A percentile compares a stretch with the other conserved stretches of the same genome.
These are phyloP conservation scores for Puccinia coronata DNA, from an alignment of 1,284 basidiomycete species.

Conservation along the genomic window DNA sequence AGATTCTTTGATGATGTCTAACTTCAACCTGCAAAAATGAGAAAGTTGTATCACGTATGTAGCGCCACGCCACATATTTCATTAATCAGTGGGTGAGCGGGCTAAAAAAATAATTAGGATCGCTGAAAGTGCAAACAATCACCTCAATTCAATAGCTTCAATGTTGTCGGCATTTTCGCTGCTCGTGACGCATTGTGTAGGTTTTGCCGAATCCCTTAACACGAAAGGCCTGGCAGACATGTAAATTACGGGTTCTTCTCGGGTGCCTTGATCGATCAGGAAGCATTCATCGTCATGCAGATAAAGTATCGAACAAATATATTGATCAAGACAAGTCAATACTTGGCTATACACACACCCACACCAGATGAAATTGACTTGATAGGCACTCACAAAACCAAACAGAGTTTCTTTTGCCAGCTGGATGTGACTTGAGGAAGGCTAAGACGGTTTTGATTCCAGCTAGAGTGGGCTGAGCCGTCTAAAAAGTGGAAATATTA, in stretches of 20 bases:
- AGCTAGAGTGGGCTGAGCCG: slow-evolving; percentile 87
- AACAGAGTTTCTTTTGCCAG: slow-evolving; percentile 68
- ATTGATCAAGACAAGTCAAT: slow-evolving; percentile 52
- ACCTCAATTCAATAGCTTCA: slow-evolving; percentile 85
- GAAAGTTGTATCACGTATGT: background rate
- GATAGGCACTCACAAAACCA: slow-evolving; percentile 56
- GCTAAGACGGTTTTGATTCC: slow-evolving; percentile 90
- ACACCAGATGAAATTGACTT: slow-evolving; percentile 16
- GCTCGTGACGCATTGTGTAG: slow-evolving; percentile 75
- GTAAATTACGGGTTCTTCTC: slow-evolving; percentile 83
- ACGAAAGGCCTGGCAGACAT: slow-evolving; percentile 94
- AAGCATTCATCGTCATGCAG: slow-evolving; percentile 64
- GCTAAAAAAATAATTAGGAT: background rate
- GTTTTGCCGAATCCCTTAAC: slow-evolving; percentile 84
- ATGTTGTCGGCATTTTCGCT: slow-evolving; percentile 92
- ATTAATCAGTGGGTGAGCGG: background rate
- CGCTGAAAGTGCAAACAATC: background rate
- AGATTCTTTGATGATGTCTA: slow-evolving; percentile 90
- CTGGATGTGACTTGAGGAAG: slow-evolving; percentile 65
- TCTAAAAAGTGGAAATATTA: slow-evolving; percentile 52
- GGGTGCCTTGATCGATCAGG: slow-evolving; percentile 67
- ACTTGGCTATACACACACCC: background rate
- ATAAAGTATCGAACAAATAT: background rate
- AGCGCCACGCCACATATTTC: background rate
- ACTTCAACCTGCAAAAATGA: slow-evolving; percentile 65